Percentiles rank a stretch among this genome's conserved stretches.
phyloP scores from a whole-genome alignment of 139 green algal genomes.

The Dunaliella sp. region DNA sequence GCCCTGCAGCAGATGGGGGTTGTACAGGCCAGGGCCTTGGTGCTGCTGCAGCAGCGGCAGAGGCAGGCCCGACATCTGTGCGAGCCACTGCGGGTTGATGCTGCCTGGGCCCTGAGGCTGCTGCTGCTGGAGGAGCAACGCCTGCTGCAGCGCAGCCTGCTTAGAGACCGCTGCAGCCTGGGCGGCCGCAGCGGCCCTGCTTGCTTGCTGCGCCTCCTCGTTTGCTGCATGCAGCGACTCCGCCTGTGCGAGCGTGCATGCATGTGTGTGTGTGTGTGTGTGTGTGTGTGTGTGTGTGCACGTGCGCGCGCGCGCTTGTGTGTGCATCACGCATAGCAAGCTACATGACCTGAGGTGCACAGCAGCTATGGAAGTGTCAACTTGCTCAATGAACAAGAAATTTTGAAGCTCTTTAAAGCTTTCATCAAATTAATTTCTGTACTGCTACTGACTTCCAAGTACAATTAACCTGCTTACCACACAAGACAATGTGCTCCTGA shows the following conservation, averaged over 20 bases:
- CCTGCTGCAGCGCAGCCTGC: neutral
- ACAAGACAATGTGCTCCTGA: no score
- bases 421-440: no score
- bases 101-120: neutral
- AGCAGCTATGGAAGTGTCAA: no score
- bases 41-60: neutral
- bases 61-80: neutral
- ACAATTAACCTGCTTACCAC: no score
- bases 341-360: no score
- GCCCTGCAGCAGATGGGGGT: neutral
- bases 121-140: neutral
- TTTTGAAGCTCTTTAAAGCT: no score
- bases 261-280: no score
- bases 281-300: no score
- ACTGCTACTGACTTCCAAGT: no score
- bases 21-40: neutral
- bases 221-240: neutral
- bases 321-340: no score
- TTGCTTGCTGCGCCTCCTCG: neutral
- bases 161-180: neutral
- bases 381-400: no score
- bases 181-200: neutral
- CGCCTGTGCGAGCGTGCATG: neutral
- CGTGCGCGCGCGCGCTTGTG: no score
- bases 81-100: neutral